These are phyloP conservation scores for Exidia glandulosa DNA, from an alignment of 768 basidiomycete species.

Conservation along the genomic window DNA sequence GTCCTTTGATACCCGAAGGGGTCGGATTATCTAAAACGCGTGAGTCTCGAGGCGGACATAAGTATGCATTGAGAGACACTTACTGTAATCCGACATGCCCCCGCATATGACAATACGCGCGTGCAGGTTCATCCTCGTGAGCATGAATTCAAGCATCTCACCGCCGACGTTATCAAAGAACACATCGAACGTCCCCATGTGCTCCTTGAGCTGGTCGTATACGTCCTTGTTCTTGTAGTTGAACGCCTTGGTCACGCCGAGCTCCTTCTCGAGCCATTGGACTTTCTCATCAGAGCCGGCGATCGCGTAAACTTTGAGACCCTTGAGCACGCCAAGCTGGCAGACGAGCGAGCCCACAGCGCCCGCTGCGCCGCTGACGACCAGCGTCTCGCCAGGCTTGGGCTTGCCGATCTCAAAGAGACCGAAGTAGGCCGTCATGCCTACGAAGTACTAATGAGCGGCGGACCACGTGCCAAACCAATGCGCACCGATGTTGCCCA, in stretches of 20 bases:
- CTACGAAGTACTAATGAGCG: slow-evolving; percentile 25
- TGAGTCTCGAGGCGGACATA: not conserved
- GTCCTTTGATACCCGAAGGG: slow-evolving; percentile 57
- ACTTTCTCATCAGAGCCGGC: slow-evolving; percentile 81
- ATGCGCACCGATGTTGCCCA: slow-evolving; percentile 62
- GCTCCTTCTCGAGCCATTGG: slow-evolving; percentile 69
- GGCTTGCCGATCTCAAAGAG: slow-evolving; percentile 69
- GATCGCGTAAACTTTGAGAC: slow-evolving; percentile 78
- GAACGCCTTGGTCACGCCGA: slow-evolving; percentile 73
- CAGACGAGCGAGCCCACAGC: slow-evolving; percentile 77
- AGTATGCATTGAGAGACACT: slow-evolving; percentile 10
- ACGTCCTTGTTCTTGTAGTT: slow-evolving; percentile 82
- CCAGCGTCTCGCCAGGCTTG: slow-evolving; percentile 73
- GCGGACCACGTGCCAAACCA: not conserved
- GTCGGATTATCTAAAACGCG: slow-evolving; percentile 36
- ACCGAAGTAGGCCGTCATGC: slow-evolving; percentile 86
- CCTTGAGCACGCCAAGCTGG: slow-evolving; percentile 69
- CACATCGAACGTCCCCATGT: slow-evolving; percentile 68
- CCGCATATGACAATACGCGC: slow-evolving; percentile 80
- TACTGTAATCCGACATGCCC: slow-evolving; percentile 78
- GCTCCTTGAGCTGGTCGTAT: slow-evolving; percentile 54
- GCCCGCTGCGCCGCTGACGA: slow-evolving; percentile 87
- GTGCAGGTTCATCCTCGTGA: slow-evolving; percentile 62
- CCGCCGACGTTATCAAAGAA: slow-evolving; percentile 77
- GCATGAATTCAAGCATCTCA: slow-evolving; percentile 68